Conservation (phyloP, 192 early-diverging fungal genomes). For the Chytriomyces sp. region DNA sequence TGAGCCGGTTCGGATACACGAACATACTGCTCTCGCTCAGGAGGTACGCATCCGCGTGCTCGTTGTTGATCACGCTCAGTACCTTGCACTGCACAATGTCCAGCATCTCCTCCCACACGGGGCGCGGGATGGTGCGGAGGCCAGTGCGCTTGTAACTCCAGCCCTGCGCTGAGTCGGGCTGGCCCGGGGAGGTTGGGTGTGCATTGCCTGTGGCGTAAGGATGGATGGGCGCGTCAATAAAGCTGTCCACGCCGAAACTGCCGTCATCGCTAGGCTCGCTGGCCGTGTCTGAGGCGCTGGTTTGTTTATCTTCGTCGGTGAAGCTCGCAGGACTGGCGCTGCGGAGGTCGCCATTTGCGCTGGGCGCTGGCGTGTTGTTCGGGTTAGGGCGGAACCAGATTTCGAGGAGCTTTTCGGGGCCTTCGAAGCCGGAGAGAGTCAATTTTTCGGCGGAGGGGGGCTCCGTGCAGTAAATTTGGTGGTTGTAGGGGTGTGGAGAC, state of each 20-base stretch:
- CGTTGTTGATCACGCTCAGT: constrained; percentile 81
- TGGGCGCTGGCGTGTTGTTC: not conserved
- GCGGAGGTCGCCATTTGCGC: not conserved
- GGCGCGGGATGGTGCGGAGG: constrained; percentile 71
- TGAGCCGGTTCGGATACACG: constrained; percentile 92
- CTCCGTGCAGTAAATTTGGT: not conserved
- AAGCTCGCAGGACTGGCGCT: not conserved
- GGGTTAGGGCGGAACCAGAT: constrained; percentile 81
- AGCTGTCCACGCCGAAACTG: constrained; percentile 15
- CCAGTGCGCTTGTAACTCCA: constrained; percentile 52
- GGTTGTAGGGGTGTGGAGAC: constrained; percentile 20
- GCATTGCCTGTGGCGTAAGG: constrained; percentile 42
- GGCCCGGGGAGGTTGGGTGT: not conserved
- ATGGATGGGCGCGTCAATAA: constrained; percentile 3
- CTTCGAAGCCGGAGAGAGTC: constrained; percentile 80
- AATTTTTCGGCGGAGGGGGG: constrained; percentile 31
- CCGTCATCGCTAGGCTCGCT: not conserved
- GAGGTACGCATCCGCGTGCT: constrained; percentile 86
- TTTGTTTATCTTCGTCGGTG: not conserved
- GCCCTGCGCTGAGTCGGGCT: not conserved
- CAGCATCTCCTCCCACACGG: constrained; percentile 92
- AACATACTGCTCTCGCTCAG: constrained; percentile 97
- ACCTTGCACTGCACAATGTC: constrained; percentile 92
- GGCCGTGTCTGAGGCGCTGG: constrained; percentile 27
- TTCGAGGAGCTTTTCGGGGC: constrained; percentile 97